phyloP scores from a whole-genome alignment of 2,329 filamentous ascomycete genomes.

The Colletotrichum caudatum region DNA sequence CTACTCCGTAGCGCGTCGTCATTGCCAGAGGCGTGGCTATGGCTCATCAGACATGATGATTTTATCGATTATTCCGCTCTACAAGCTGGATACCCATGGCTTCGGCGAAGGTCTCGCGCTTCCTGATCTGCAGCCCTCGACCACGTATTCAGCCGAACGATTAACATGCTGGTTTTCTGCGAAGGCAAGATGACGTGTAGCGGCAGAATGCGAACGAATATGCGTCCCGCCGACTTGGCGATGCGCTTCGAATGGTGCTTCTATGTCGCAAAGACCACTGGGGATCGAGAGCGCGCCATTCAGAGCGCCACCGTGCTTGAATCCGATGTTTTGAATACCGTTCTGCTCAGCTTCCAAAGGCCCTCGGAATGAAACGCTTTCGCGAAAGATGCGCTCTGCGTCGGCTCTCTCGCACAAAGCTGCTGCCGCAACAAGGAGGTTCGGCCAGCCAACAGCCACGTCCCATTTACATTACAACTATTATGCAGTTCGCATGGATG shows the following conservation, averaged over 20 bases:
- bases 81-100: conserved; percentile 11
- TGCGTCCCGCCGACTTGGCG: conserved; percentile 44
- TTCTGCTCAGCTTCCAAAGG: conserved; percentile 39
- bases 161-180: conserved; percentile 42
- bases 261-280: conserved; percentile 42
- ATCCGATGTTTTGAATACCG: conserved; percentile 44
- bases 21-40: background rate
- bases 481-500: too few relatives aligned
- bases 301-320: conserved; percentile 42
- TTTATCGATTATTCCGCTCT: too few relatives aligned
- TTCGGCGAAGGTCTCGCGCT: conserved; percentile 40
- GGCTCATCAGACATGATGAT: background rate
- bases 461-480: too few relatives aligned
- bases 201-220: conserved; percentile 43
- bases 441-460: conserved; percentile 28
- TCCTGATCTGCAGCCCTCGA: conserved; percentile 34
- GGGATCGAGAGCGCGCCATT: conserved; percentile 43
- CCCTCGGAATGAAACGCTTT: conserved; percentile 22
- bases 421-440: conserved; percentile 20
- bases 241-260: conserved; percentile 15
- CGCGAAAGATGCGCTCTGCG: conserved; percentile 24
- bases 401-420: conserved; percentile 21
- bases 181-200: conserved; percentile 44
- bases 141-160: conserved; percentile 40
- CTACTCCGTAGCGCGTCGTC: background rate